These are phyloP conservation scores for Zancudomyces culisetae DNA, from an alignment of 371 early-diverging fungal species.

Conservation along the genomic window DNA sequence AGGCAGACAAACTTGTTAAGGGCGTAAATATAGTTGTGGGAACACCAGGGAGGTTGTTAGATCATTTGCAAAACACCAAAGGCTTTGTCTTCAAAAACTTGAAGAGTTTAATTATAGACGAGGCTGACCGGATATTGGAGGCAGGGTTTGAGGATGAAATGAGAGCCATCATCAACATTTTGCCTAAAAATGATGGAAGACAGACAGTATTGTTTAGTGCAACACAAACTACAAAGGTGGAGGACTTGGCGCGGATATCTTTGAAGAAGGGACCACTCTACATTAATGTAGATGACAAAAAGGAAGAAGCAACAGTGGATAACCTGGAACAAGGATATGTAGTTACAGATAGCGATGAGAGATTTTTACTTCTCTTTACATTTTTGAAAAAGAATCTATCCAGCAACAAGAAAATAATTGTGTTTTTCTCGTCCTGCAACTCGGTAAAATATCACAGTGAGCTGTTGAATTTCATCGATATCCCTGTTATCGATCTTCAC, in stretches of 20 bases:
- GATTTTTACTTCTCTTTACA: constrained; percentile 86
- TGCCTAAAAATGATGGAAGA: constrained; percentile 69
- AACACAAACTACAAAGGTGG: constrained; percentile 94
- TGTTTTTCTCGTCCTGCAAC: constrained; percentile 90
- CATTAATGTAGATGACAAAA: constrained; percentile 88
- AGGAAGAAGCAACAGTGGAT: constrained; percentile 79
- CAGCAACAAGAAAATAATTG: constrained; percentile 93
- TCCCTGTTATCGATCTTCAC: constrained; percentile 87
- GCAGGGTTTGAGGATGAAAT: constrained; percentile 97
- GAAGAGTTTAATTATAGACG: constrained; percentile 88
- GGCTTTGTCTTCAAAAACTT: constrained; percentile 80
- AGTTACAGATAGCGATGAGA: constrained; percentile 67
- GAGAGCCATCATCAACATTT: constrained; percentile 82
- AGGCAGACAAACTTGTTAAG: constrained; percentile 79
- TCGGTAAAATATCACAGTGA: constrained; percentile 89
- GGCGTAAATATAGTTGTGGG: constrained; percentile 91
- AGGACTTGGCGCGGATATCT: constrained; percentile 87
- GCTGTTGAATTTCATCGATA: constrained; percentile 89
- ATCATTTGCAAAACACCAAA: constrained; percentile 90
- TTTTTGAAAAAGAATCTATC: constrained; percentile 82
- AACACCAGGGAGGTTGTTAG: constrained; percentile 95
- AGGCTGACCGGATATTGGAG: constrained; percentile 96
- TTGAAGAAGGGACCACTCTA: constrained; percentile 81
- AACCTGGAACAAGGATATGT: constrained; percentile 94
- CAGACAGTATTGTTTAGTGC: constrained; percentile 97